Conservation (phyloP, 139 green algal genomes). For the Coelastrella sp. region DNA sequence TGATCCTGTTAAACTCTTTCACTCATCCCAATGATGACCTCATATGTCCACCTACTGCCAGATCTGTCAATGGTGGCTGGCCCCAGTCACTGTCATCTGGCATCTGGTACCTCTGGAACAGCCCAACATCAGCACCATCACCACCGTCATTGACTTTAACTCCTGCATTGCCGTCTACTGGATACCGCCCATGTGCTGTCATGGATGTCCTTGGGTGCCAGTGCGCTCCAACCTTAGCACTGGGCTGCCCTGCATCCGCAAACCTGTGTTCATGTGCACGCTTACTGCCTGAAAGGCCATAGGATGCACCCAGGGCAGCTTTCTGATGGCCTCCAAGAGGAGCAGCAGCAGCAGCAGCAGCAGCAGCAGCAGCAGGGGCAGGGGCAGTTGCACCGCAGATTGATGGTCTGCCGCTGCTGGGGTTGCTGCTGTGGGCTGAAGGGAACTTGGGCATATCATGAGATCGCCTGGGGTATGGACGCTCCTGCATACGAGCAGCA, state of each 20-base stretch:
- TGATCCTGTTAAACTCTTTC: too few relatives aligned
- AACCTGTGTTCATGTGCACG: not conserved
- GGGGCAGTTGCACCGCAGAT: not conserved
- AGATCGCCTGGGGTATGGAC: slow-evolving; percentile 63
- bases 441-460: slow-evolving; percentile 80
- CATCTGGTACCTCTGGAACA: not conserved
- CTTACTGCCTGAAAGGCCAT: not conserved
- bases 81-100: not conserved
- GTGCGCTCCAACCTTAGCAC: not conserved
- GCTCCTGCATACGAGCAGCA: slow-evolving; percentile 56
- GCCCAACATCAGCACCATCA: not conserved
- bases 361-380: not conserved
- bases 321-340: not conserved
- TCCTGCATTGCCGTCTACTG: too few relatives aligned
- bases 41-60: not conserved
- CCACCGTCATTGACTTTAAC: too few relatives aligned
- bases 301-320: not conserved
- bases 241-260: not conserved
- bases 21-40: not conserved
- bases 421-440: slow-evolving; percentile 48
- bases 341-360: not conserved
- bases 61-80: not conserved
- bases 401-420: not conserved
- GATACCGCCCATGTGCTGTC: too few relatives aligned
- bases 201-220: too few relatives aligned